Evolutionary conservation across 768 basidiomycete species (phyloP).

Genomic region (Hygrocybe coccinea): DNA sequence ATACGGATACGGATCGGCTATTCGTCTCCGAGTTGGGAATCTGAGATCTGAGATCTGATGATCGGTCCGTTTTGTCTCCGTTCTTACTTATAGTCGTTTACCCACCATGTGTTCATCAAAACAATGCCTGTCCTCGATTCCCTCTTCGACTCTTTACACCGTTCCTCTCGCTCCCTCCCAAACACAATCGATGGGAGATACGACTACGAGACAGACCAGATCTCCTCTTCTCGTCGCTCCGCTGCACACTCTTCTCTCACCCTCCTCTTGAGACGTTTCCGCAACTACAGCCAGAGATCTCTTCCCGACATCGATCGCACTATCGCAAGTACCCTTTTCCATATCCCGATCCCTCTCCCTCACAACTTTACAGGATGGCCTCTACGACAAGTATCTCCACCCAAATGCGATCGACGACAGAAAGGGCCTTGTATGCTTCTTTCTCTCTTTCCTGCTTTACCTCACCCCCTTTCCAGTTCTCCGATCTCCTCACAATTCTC

Average conservation of each 20-base stretch:
- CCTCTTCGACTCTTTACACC: slow-evolving; percentile 31
- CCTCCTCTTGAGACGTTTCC: not conserved
- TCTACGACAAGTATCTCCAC: slow-evolving; percentile 25
- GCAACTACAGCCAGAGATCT: not conserved
- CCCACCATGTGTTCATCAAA: slow-evolving; percentile 3
- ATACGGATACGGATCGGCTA: too few relatives aligned
- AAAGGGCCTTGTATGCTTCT: slow-evolving; percentile 25
- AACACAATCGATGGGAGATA: slow-evolving; percentile 43
- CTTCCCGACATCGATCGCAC: too few relatives aligned
- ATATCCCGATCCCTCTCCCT: not conserved
- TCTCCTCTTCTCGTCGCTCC: slow-evolving; percentile 18
- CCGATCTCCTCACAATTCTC: slow-evolving; percentile 25
- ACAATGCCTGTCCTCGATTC: slow-evolving; percentile 15
- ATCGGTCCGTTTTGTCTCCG: too few relatives aligned
- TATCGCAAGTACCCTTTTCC: not conserved
- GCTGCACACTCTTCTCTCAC: not conserved
- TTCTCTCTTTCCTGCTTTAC: not conserved
- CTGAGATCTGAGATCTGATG: too few relatives aligned
- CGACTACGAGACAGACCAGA: slow-evolving; percentile 35
- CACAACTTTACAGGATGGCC: slow-evolving; percentile 21
- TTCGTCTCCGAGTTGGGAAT: too few relatives aligned
- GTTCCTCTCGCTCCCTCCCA: slow-evolving; percentile 36
- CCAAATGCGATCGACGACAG: slow-evolving; percentile 43
- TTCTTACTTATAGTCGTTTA: not conserved
- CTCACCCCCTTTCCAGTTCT: slow-evolving; percentile 21